Percentiles rank a stretch among this genome's conserved stretches.
Evolutionary conservation across 305 asterid genomes (phyloP).

Genomic region (Fraxinus floribunda): DNA sequence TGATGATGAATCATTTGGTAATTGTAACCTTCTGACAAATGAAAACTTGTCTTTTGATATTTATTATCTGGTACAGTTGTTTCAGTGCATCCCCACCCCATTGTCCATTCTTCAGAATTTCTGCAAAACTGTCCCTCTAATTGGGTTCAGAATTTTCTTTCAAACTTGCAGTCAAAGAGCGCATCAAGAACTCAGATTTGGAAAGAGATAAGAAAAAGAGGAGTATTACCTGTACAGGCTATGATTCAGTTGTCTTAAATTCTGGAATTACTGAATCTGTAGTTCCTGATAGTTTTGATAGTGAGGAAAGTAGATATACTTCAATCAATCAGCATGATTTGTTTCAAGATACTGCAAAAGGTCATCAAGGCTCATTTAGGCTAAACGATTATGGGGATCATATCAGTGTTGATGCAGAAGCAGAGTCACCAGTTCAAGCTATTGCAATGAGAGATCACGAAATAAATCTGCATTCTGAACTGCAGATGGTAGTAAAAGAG

Average conservation of each 20-base stretch:
- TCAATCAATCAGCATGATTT: constrained; percentile 31
- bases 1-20: constrained; percentile 42
- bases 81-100: constrained; percentile 19
- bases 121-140: constrained; percentile 14
- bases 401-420: constrained; percentile 36
- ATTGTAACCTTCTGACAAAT: constrained; percentile 31
- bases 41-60: constrained; percentile 13
- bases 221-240: constrained; percentile 24
- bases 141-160: constrained; percentile 17
- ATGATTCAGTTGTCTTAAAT: constrained; percentile 38
- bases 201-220: constrained; percentile 30
- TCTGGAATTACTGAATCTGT: constrained; percentile 36
- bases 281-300: constrained; percentile 75
- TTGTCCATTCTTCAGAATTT: constrained; percentile 15
- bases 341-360: constrained; percentile 37
- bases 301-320: constrained; percentile 30
- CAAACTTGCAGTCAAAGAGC: constrained; percentile 39
- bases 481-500: constrained; percentile 21
- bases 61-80: constrained; percentile 19
- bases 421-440: constrained; percentile 28
- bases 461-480: constrained; percentile 23
- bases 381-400: constrained; percentile 23
- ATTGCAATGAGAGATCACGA: constrained; percentile 35
- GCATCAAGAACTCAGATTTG: constrained; percentile 33
- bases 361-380: constrained; percentile 27